These are phyloP conservation scores for Ogataea paradorogensis DNA, from an alignment of 805 yeast genomes.

Conservation along the genomic window DNA sequence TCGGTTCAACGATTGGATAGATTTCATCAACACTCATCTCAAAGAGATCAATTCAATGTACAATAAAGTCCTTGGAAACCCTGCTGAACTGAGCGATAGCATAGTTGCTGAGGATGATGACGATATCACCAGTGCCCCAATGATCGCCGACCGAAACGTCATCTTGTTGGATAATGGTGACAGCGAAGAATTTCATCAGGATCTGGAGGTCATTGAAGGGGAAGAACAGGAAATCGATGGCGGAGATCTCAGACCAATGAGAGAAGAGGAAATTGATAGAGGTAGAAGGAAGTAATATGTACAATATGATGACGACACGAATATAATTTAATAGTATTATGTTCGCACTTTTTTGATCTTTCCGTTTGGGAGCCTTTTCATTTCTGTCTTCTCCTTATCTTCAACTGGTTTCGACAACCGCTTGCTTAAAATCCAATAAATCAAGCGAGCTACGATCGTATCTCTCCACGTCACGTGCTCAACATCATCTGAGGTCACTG, in stretches of 20 bases:
- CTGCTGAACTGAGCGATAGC: slow-evolving; percentile 27
- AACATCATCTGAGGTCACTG: slow-evolving; percentile 47
- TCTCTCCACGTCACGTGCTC: slow-evolving; percentile 46
- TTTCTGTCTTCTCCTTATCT: slow-evolving; percentile 15
- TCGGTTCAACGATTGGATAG: slow-evolving; percentile 40
- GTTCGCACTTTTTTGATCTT: slow-evolving; percentile 35
- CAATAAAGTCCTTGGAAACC: slow-evolving; percentile 55
- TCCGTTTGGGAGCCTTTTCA: slow-evolving; percentile 57
- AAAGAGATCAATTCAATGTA: slow-evolving; percentile 54
- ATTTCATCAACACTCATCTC: slow-evolving; percentile 47
- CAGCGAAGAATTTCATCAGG: slow-evolving; percentile 44
- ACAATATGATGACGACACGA: slow-evolving; percentile 12
- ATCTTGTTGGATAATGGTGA: slow-evolving; percentile 38
- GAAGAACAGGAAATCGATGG: slow-evolving; percentile 25
- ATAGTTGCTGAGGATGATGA: slow-evolving; percentile 29
- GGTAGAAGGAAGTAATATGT: slow-evolving; percentile 18
- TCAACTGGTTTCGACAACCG: background rate
- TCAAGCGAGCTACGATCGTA: slow-evolving; percentile 41
- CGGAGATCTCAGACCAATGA: slow-evolving; percentile 38
- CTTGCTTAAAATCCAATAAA: slow-evolving; percentile 43
- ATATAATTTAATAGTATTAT: background rate
- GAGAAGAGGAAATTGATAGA: slow-evolving; percentile 16
- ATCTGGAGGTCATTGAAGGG: slow-evolving; percentile 27
- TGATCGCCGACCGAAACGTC: slow-evolving; percentile 25
- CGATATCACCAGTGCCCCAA: slow-evolving; percentile 11